Evolutionary conservation across 1,139 yeast species (phyloP), one percentile per base, ranked within the genome.

Genomic region (Debaryomycetaceae sp.): DNA sequence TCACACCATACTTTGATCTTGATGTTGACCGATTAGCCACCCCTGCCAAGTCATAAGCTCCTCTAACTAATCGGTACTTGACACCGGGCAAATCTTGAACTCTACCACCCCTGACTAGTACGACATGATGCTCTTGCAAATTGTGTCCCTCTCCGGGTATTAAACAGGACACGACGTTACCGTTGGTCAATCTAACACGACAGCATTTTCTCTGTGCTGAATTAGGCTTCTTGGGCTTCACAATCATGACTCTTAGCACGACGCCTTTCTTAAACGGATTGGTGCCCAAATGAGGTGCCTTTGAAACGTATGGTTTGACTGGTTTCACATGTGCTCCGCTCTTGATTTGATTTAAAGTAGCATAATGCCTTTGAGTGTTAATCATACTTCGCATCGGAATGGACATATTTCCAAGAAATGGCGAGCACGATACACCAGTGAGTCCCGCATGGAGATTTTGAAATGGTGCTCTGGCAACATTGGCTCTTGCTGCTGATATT

Each of bases 61-160:
- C 99, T 70, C 99, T 83, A 27, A 93, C 88, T 59, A 90, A 77
- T 67, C 88, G 93, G 67, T 95, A 93, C 64, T 90, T 91, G 40
- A 93, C 97, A 77, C 99, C 99, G 22, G 99, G 99, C 59, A 93
- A 76, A 83, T 95, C 99, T 64, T 91, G 97, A 43, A 90, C 90
- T 76, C 97, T 83, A 14, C 99, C 99, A 24, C 99, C 99, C 65
- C 99, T 81, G 2, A 95, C 96, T 45, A 84, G 80, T 2, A 95
- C 98, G 45, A 93, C 95, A 60, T 95, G 89, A 69, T 95, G 99
- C 68, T 95, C 99, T 70, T 93, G 98, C 37, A 95, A 93, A 60
- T 93, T 93, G 67, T 95, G 99, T 23, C 99, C 99, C 62, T 93
- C 98, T 46, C 99, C 99, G 9, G 98, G 97, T 48, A 95, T 93